phyloP scores from a whole-genome alignment of 2,329 filamentous ascomycete genomes.

The Chaetothyriales sp. region DNA sequence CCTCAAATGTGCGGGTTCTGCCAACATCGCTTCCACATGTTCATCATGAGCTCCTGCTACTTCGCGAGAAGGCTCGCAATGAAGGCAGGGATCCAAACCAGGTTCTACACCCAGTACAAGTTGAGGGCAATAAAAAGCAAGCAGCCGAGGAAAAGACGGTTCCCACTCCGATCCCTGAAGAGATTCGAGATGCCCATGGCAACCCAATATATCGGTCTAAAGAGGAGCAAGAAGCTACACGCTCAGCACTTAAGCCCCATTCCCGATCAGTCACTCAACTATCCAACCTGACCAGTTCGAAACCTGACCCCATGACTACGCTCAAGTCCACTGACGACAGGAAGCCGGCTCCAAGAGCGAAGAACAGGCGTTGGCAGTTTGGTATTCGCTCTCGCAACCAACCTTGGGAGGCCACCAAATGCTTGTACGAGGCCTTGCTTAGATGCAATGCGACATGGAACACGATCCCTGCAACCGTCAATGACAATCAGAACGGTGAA shows the following conservation, averaged over 20 bases:
- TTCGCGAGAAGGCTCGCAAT: slow-evolving; percentile 35
- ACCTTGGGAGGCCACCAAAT: slow-evolving; percentile 83
- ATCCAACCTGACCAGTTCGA: slow-evolving; percentile 44
- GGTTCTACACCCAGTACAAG: slow-evolving; percentile 11
- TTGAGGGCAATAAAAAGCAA: slow-evolving; percentile 6
- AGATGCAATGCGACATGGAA: slow-evolving; percentile 86
- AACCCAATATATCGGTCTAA: slow-evolving; percentile 24
- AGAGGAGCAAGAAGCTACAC: slow-evolving; percentile 68
- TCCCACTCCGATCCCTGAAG: slow-evolving; percentile 16
- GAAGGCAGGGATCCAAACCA: slow-evolving; percentile 21
- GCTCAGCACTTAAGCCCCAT: slow-evolving; percentile 71
- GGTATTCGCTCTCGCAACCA: slow-evolving; percentile 89
- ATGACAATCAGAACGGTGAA: slow-evolving; percentile 10
- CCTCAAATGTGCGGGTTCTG: slow-evolving; percentile 80
- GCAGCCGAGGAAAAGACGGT: slow-evolving; percentile 2
- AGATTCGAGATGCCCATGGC: slow-evolving; percentile 15
- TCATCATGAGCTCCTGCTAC: slow-evolving; percentile 77
- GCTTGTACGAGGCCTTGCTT: slow-evolving; percentile 80
- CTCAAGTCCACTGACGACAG: slow-evolving; percentile 36
- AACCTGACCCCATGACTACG: slow-evolving; percentile 40
- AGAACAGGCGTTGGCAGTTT: slow-evolving; percentile 91
- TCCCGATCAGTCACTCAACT: slow-evolving; percentile 55
- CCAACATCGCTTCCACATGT: slow-evolving; percentile 83
- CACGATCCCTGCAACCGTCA: slow-evolving; percentile 27
- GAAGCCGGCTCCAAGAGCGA: slow-evolving; percentile 29